Conservation (phyloP, 176 grass and related monocot species). For the Lolium rigidum region DNA sequence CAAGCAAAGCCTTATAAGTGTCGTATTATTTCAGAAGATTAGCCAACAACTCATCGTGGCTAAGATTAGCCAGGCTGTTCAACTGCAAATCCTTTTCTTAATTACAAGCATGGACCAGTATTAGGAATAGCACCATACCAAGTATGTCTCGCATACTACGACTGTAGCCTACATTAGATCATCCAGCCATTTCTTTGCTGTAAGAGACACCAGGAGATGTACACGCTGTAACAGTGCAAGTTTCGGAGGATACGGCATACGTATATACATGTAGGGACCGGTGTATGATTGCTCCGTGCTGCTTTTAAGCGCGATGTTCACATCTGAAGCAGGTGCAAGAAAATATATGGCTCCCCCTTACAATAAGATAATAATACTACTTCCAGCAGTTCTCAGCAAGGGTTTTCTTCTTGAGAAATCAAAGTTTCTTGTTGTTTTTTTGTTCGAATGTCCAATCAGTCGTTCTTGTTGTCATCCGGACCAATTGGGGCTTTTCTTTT, state of each 20-base stretch:
- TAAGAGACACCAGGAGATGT: neutral
- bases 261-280: conserved; percentile 41
- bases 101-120: conserved; percentile 4
- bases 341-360: conserved; percentile 28
- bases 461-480: neutral
- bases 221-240: conserved; percentile 10
- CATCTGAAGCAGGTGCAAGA: conserved; percentile 12
- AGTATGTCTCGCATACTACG: neutral
- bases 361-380: conserved; percentile 12
- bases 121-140: conserved; percentile 19
- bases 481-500: neutral
- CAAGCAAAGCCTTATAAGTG: conserved; percentile 13
- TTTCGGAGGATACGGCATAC: conserved; percentile 14
- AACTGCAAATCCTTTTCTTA: conserved; percentile 38
- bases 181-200: conserved; percentile 28
- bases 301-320: conserved; percentile 30
- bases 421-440: neutral
- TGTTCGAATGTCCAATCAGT: conserved; percentile 31
- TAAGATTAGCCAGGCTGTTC: conserved; percentile 39
- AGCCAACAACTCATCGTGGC: conserved; percentile 22
- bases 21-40: conserved; percentile 12
- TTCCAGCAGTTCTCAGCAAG: conserved; percentile 1
- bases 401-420: neutral
- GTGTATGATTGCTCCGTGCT: conserved; percentile 25
- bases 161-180: conserved; percentile 24